Evolutionary conservation across 495 filamentous ascomycete species (phyloP).

Genomic region (Penicillium robsamsonii): DNA sequence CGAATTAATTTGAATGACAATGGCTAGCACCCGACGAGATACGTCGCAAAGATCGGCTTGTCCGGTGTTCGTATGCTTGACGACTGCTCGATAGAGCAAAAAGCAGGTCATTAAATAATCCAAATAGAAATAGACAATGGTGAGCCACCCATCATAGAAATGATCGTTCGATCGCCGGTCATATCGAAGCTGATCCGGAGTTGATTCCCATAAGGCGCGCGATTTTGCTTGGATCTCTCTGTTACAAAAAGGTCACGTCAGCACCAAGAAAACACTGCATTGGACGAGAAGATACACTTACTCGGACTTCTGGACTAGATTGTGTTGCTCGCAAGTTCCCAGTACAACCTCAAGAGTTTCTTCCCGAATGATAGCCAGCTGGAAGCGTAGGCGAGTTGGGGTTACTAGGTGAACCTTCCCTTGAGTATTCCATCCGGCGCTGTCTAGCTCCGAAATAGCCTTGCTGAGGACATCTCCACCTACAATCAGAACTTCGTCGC

Average conservation of each 20-base stretch:
- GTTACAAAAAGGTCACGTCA: not conserved
- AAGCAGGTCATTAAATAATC: constrained; percentile 58
- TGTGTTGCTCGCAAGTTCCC: constrained; percentile 37
- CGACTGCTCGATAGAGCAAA: constrained; percentile 55
- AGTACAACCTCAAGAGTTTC: constrained; percentile 60
- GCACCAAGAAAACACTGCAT: not conserved
- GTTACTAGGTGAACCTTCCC: constrained; percentile 40
- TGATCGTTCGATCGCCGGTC: constrained; percentile 35
- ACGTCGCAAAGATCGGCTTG: constrained; percentile 52
- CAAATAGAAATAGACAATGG: constrained; percentile 42
- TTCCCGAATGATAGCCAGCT: constrained; percentile 50
- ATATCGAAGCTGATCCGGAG: constrained; percentile 36
- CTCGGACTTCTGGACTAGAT: constrained; percentile 47
- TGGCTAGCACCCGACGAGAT: constrained; percentile 50
- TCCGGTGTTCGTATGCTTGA: constrained; percentile 50
- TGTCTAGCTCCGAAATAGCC: constrained; percentile 46
- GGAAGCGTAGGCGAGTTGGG: constrained; percentile 48
- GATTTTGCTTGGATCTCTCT: constrained; percentile 38
- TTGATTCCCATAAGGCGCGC: constrained; percentile 32
- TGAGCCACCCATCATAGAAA: constrained; percentile 24
- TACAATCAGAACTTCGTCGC: constrained; percentile 48
- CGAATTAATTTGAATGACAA: constrained; percentile 46
- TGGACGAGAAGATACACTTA: constrained; percentile 22
- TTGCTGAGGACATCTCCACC: constrained; percentile 43
- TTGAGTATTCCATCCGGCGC: constrained; percentile 53